These are phyloP conservation scores for Bipolaris cookei DNA, from an alignment of 2,329 filamentous ascomycete species.

Conservation along the genomic window DNA sequence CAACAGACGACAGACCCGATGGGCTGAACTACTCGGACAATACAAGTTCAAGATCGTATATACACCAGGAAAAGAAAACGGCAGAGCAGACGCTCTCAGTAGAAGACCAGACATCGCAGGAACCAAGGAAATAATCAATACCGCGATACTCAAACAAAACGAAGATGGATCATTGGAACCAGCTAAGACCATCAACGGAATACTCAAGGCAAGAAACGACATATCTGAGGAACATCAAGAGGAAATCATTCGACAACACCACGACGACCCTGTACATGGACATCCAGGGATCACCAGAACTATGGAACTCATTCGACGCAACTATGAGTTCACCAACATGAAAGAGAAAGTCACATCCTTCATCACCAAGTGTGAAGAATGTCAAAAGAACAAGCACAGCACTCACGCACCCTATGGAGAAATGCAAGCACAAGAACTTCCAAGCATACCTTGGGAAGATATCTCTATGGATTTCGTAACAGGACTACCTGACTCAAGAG, in stretches of 20 bases:
- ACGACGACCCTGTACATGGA: no score
- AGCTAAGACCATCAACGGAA: neutral
- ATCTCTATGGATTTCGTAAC: slow-evolving; percentile 14
- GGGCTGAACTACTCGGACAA: no score
- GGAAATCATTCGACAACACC: neutral
- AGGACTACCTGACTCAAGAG: no score
- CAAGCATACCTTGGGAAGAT: slow-evolving; percentile 4
- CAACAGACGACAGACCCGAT: slow-evolving; percentile 34
- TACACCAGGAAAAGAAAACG: no score
- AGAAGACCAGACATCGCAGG: slow-evolving; percentile 1
- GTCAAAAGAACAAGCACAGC: slow-evolving; percentile 11
- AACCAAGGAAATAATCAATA: slow-evolving; percentile 1
- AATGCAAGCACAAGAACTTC: slow-evolving; percentile 11
- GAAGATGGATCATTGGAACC: no score
- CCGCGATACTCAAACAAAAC: slow-evolving; percentile 4
- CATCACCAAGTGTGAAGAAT: no score
- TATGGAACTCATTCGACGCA: no score
- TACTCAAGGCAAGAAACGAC: neutral
- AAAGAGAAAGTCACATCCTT: no score
- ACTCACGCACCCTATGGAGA: slow-evolving; percentile 8
- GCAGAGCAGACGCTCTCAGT: slow-evolving; percentile 12
- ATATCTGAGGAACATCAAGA: slow-evolving; percentile 2
- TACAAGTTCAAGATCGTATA: no score
- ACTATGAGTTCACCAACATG: no score
- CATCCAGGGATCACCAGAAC: no score